Conservation (phyloP, 2,329 filamentous ascomycete genomes). For the Neurospora sp. region DNA sequence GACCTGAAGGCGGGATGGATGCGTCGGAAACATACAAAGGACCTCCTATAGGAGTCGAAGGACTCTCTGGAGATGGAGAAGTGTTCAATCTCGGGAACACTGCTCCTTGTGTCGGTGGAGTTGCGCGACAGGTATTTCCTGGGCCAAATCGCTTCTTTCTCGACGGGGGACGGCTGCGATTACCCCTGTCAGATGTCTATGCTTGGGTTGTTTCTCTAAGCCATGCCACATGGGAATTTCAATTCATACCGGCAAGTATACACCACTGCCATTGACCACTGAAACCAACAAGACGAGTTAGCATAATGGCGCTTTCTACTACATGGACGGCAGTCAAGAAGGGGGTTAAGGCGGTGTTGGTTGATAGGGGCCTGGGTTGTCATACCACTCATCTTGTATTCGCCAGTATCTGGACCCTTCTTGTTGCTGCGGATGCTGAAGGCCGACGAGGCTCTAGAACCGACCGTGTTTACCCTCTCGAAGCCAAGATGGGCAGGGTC, state of each 20-base stretch:
- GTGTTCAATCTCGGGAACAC: slow-evolving; percentile 74
- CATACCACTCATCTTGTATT: slow-evolving; percentile 75
- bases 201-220: neutral
- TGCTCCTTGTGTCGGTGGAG: slow-evolving; percentile 43
- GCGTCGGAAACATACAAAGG: slow-evolving; percentile 59
- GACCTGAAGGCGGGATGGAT: neutral
- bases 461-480: slow-evolving; percentile 52
- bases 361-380: slow-evolving; percentile 10
- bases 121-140: slow-evolving; percentile 42
- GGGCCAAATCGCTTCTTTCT: slow-evolving; percentile 74
- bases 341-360: slow-evolving; percentile 8
- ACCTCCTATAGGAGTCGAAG: slow-evolving; percentile 91
- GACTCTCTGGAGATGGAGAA: slow-evolving; percentile 95
- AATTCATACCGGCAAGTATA: slow-evolving; percentile 74
- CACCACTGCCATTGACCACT: slow-evolving; percentile 95
- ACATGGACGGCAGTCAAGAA: neutral
- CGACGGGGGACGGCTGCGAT: slow-evolving; percentile 70
- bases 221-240: neutral
- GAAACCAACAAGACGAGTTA: slow-evolving; percentile 14
- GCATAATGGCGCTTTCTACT: neutral
- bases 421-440: slow-evolving; percentile 49
- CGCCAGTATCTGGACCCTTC: slow-evolving; percentile 53
- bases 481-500: slow-evolving; percentile 40
- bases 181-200: neutral
- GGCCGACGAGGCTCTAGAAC: slow-evolving; percentile 50